Evolutionary conservation across 73 alveolate genomes (phyloP).

Genomic region (Urostyla sp.): DNA sequence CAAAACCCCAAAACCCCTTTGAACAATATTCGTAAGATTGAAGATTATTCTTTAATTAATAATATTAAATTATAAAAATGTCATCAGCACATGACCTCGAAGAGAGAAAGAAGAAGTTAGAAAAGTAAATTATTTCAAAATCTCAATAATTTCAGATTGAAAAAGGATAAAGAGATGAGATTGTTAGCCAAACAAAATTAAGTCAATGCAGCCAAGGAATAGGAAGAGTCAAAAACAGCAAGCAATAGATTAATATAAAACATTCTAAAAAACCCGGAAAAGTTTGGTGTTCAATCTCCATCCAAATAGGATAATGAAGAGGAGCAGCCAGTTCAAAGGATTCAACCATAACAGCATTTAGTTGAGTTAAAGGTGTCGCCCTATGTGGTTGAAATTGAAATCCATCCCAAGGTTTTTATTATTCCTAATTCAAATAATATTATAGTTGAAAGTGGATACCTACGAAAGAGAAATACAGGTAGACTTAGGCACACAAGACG

Average conservation of each 20-base stretch:
- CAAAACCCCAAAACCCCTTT: background rate
- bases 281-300: no score
- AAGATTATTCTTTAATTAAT: background rate
- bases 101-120: conserved; percentile 19
- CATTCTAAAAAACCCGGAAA: background rate
- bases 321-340: background rate
- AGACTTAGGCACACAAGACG: conserved; percentile 17
- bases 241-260: conserved; percentile 8
- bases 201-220: background rate
- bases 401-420: conserved; percentile 43
- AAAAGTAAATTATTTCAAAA: background rate
- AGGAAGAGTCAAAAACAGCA: background rate
- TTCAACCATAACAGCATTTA: background rate
- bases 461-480: conserved; percentile 46
- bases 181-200: background rate
- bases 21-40: background rate
- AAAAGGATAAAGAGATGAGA: conserved; percentile 28
- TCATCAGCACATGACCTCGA: conserved; percentile 9
- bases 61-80: background rate
- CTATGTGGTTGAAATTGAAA: conserved; percentile 55
- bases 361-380: conserved; percentile 36
- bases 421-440: background rate
- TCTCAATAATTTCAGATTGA: background rate
- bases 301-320: background rate
- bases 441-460: conserved; percentile 37